Percentiles rank a stretch among this genome's conserved stretches.
phyloP scores from a whole-genome alignment of 129 eudicot genomes.

The Rutidosis leptorrhynchoides region DNA sequence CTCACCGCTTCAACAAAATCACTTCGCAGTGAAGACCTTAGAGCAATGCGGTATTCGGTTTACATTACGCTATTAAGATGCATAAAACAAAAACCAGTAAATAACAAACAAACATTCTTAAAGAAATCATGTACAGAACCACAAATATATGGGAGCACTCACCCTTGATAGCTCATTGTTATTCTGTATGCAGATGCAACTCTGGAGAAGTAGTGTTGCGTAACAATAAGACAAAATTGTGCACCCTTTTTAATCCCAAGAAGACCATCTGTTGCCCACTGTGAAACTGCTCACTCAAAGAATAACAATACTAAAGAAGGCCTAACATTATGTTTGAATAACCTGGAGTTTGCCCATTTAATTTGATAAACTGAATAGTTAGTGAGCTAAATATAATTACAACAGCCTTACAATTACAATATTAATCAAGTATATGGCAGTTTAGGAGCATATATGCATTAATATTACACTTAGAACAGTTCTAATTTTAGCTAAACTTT shows the following conservation, averaged over 20 bases:
- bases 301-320: not conserved
- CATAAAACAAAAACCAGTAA: slow-evolving; percentile 16
- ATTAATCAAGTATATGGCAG: no score
- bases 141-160: slow-evolving; percentile 23
- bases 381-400: no score
- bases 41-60: slow-evolving; percentile 83
- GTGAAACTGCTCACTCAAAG: slow-evolving; percentile 67
- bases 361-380: no score
- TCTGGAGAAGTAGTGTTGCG: slow-evolving; percentile 67
- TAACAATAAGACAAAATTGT: slow-evolving; percentile 76
- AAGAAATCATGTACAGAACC: not conserved
- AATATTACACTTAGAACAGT: no score
- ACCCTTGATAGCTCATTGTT: slow-evolving; percentile 59
- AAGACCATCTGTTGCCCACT: slow-evolving; percentile 93
- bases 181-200: slow-evolving; percentile 62
- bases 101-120: slow-evolving; percentile 1
- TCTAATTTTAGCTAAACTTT: no score
- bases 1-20: slow-evolving; percentile 97
- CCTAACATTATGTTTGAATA: not conserved
- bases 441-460: no score
- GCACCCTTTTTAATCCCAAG: slow-evolving; percentile 78
- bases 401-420: no score
- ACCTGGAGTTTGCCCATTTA: no score
- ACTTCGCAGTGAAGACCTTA: slow-evolving; percentile 69
- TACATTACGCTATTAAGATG: slow-evolving; percentile 86